Conservation (phyloP, 2,329 filamentous ascomycete species). For the Basipetospora chlamydospora region DNA sequence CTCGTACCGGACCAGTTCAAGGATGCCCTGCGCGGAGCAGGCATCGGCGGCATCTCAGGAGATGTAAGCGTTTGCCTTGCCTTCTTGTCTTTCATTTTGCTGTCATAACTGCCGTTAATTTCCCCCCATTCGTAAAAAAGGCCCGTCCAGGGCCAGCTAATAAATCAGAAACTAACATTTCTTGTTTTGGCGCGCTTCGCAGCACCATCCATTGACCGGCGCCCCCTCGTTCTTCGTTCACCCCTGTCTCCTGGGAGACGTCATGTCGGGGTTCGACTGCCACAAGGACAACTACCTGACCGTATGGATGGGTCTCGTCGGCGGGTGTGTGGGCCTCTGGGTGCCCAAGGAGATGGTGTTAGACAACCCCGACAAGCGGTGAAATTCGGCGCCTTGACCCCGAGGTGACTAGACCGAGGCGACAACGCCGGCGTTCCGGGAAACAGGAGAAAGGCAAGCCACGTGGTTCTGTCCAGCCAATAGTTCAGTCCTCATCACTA, state of each 20-base stretch:
- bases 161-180: slow-evolving; percentile 12
- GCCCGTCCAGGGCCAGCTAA: slow-evolving; percentile 9
- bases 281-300: slow-evolving; percentile 59
- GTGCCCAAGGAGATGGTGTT: slow-evolving; percentile 54
- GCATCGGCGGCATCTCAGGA: slow-evolving; percentile 61
- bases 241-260: slow-evolving; percentile 76
- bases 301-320: slow-evolving; percentile 80
- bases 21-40: slow-evolving; percentile 41
- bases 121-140: not conserved
- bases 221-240: slow-evolving; percentile 80
- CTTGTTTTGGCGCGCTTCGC: too few species aligned
- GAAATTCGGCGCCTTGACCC: not conserved
- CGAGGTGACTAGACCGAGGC: not conserved
- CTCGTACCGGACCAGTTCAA: slow-evolving; percentile 56
- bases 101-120: too few species aligned
- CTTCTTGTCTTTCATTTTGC: slow-evolving; percentile 1
- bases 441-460: too few species aligned
- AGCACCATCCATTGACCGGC: slow-evolving; percentile 74
- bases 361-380: not conserved
- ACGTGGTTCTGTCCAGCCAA: too few species aligned
- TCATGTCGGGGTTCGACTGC: slow-evolving; percentile 54
- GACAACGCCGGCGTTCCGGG: too few species aligned
- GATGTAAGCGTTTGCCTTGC: slow-evolving; percentile 42
- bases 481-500: slow-evolving; percentile 58
- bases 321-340: slow-evolving; percentile 64